Evolutionary conservation across 208 protist genomes (phyloP).

Genomic region (Crithidia acanthocephali): DNA sequence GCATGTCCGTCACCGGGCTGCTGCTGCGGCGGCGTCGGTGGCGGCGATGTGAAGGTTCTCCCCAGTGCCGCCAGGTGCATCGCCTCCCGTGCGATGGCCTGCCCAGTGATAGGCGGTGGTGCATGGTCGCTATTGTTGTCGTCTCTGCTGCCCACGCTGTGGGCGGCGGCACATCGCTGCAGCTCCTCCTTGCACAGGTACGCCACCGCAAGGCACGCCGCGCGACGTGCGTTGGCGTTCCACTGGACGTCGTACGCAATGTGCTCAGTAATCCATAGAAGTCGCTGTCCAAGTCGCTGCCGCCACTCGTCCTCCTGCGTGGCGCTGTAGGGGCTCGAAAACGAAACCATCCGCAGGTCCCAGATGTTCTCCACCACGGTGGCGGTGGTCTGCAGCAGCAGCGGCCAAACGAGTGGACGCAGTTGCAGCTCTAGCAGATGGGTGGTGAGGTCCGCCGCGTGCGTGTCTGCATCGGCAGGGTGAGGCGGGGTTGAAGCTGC

Average conservation of each 20-base stretch:
- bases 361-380: slow-evolving; percentile 51
- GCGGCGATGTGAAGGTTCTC: background rate
- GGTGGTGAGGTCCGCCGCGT: background rate
- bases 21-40: too few species aligned
- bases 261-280: slow-evolving; percentile 12
- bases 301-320: slow-evolving; percentile 18
- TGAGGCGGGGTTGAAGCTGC: background rate
- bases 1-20: background rate
- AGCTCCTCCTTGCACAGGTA: slow-evolving; percentile 26
- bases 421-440: background rate
- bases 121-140: too few species aligned
- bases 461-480: background rate
- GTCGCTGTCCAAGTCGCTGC: slow-evolving; percentile 9
- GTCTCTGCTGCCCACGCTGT: background rate
- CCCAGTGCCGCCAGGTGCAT: background rate
- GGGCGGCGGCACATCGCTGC: slow-evolving; percentile 1
- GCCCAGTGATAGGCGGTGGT: background rate
- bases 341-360: slow-evolving; percentile 37
- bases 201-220: slow-evolving; percentile 27
- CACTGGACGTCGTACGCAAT: slow-evolving; percentile 9
- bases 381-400: slow-evolving; percentile 3
- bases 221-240: slow-evolving; percentile 8
- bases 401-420: background rate
- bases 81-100: background rate
- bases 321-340: slow-evolving; percentile 20